Percentiles rank a stretch among this genome's conserved stretches.
Conservation (phyloP, 192 early-diverging fungal species). For the Coemansia interrupta region DNA sequence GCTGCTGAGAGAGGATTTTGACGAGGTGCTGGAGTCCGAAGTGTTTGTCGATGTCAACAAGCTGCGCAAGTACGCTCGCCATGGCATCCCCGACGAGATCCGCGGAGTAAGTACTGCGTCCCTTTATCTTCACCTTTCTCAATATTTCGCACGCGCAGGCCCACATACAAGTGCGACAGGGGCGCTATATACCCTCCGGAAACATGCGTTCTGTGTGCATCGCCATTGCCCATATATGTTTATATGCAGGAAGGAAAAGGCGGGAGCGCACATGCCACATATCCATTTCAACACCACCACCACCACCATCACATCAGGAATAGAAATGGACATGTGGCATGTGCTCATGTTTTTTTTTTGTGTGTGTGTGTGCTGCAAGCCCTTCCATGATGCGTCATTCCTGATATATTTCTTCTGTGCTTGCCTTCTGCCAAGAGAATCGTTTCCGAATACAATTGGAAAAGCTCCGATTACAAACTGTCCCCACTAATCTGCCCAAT, state of each 20-base stretch:
- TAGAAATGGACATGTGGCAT: conserved; percentile 4
- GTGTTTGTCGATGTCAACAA: conserved; percentile 79
- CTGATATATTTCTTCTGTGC: too few species aligned
- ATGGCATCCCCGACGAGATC: conserved; percentile 80
- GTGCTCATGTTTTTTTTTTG: conserved; percentile 1
- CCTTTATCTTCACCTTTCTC: not conserved
- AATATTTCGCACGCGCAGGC: too few species aligned
- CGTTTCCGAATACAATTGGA: not conserved
- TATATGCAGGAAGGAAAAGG: too few species aligned
- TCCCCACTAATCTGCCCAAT: not conserved
- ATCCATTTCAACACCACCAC: too few species aligned
- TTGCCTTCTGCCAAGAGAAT: not conserved
- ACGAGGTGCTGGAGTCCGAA: conserved; percentile 74
- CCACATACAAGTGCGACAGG: too few species aligned
- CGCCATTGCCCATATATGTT: too few species aligned
- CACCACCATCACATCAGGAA: too few species aligned
- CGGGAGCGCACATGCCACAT: conserved; percentile 8
- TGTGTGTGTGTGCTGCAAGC: not conserved
- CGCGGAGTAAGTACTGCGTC: conserved; percentile 54
- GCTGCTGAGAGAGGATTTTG: conserved; percentile 57
- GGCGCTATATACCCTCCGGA: too few species aligned
- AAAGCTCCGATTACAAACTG: too few species aligned
- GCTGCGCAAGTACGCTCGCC: conserved; percentile 67
- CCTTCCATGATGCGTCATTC: too few species aligned
- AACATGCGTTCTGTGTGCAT: too few species aligned